Evolutionary conservation across 192 early-diverging fungal species (phyloP).

Genomic region (Backusella macrospora): DNA sequence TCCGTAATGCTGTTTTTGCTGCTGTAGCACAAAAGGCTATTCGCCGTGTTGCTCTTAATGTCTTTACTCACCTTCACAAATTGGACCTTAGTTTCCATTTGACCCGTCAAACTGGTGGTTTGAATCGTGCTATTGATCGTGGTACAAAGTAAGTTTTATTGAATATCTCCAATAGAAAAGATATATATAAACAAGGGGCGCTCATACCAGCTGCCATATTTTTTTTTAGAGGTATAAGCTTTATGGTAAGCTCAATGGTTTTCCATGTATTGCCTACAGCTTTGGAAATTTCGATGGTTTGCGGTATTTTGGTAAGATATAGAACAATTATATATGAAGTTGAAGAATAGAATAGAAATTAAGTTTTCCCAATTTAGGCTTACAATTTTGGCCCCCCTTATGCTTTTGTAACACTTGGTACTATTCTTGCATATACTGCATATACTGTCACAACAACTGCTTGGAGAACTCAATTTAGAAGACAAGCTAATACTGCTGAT

Average conservation of each 20-base stretch:
- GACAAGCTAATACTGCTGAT: conserved; percentile 94
- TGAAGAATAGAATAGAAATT: conserved; percentile 50
- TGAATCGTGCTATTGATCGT: conserved; percentile 95
- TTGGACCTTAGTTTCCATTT: conserved; percentile 94
- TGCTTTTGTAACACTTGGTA: conserved; percentile 61
- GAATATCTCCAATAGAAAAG: background rate
- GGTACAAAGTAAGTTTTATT: conserved; percentile 63
- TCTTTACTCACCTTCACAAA: conserved; percentile 88
- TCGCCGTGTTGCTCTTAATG: conserved; percentile 79
- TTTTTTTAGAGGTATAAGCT: conserved; percentile 83
- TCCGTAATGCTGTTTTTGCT: conserved; percentile 93
- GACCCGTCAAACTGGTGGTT: conserved; percentile 92
- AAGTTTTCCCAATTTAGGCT: conserved; percentile 33
- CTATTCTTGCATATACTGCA: conserved; percentile 77
- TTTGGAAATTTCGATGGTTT: conserved; percentile 95
- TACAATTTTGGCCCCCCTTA: conserved; percentile 58
- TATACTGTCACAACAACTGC: conserved; percentile 90
- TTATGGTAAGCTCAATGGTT: conserved; percentile 91
- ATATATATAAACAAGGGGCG: background rate
- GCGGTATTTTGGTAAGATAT: conserved; percentile 81
- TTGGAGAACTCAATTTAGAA: conserved; percentile 83
- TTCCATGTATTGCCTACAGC: conserved; percentile 95
- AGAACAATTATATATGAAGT: background rate
- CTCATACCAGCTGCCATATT: no score
- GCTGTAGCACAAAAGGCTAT: conserved; percentile 94